Evolutionary conservation across 1,284 basidiomycete genomes (phyloP).

Genomic region (Wallemia hederae): DNA sequence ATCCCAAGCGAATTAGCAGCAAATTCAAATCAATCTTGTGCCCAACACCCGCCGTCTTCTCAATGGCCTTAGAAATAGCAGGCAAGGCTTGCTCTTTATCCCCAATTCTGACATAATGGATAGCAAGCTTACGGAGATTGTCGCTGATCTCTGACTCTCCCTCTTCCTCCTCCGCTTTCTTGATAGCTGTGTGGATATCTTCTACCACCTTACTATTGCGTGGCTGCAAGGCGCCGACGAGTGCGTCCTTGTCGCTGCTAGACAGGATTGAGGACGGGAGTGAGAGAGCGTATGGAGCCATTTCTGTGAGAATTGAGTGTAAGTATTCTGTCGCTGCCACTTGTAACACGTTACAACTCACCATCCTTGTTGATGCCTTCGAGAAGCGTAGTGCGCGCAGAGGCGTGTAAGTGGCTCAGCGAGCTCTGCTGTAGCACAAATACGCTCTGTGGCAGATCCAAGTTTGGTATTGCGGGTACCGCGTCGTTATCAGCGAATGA

Average conservation of each 20-base stretch:
- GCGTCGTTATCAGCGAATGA: constrained; percentile 28
- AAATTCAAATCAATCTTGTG: constrained; percentile 78
- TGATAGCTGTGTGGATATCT: constrained; percentile 45
- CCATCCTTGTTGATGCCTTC: constrained; percentile 60
- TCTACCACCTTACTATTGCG: constrained; percentile 47
- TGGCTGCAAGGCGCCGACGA: constrained; percentile 39
- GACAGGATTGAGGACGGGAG: constrained; percentile 12
- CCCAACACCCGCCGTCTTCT: constrained; percentile 78
- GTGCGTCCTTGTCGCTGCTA: constrained; percentile 16
- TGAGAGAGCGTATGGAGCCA: constrained; percentile 39
- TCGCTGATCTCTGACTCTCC: constrained; percentile 85
- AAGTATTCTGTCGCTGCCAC: not conserved
- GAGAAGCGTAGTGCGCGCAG: constrained; percentile 34
- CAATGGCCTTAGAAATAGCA: constrained; percentile 25
- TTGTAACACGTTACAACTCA: constrained; percentile 17
- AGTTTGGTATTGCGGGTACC: constrained; percentile 57
- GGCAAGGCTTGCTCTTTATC: constrained; percentile 33
- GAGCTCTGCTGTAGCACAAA: constrained; percentile 37
- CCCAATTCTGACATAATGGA: constrained; percentile 64
- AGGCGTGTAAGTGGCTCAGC: constrained; percentile 32
- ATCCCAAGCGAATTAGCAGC: constrained; percentile 59
- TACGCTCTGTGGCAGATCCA: constrained; percentile 41
- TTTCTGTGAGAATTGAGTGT: constrained; percentile 24
- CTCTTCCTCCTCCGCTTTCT: constrained; percentile 64
- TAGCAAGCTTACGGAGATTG: constrained; percentile 52